Conservation (phyloP, 2,329 filamentous ascomycete species). For the Cercospora sp. region DNA sequence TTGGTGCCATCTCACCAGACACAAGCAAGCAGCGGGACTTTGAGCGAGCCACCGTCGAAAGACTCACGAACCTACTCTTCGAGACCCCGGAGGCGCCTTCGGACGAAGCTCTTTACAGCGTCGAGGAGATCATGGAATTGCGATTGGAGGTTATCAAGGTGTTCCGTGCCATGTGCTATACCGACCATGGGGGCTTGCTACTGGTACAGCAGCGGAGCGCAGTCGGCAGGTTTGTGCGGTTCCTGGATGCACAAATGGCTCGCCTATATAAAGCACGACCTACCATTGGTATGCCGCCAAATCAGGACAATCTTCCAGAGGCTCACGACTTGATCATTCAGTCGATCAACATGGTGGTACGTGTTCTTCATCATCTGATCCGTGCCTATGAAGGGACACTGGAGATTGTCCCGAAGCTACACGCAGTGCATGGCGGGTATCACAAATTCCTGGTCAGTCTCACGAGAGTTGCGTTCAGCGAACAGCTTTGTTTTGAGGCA, state of each 20-base stretch:
- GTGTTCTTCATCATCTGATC: conserved; percentile 62
- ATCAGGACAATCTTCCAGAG: conserved; percentile 15
- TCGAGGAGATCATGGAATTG: conserved; percentile 47
- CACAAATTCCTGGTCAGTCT: conserved; percentile 82
- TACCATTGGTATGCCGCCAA: conserved; percentile 17
- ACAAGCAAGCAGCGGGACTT: conserved; percentile 37
- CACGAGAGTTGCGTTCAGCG: conserved; percentile 80
- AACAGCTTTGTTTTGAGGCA: conserved; percentile 73
- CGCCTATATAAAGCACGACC: conserved; percentile 52
- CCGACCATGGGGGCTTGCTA: conserved; percentile 62
- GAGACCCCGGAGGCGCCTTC: conserved; percentile 52
- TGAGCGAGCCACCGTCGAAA: conserved; percentile 57
- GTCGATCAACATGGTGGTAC: conserved; percentile 60
- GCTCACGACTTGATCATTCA: conserved; percentile 46
- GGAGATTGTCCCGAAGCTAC: conserved; percentile 70
- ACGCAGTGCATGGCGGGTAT: conserved; percentile 66
- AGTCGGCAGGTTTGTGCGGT: conserved; percentile 72
- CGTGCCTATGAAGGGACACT: conserved; percentile 58
- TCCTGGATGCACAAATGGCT: conserved; percentile 71
- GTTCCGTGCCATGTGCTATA: conserved; percentile 60
- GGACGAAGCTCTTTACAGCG: conserved; percentile 45
- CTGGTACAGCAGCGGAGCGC: conserved; percentile 68
- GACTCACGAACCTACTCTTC: conserved; percentile 62
- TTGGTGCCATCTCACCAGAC: conserved; percentile 65
- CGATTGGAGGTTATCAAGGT: conserved; percentile 49